phyloP scores from a whole-genome alignment of 2,329 filamentous ascomycete genomes.

The Peltaster fructicola region DNA sequence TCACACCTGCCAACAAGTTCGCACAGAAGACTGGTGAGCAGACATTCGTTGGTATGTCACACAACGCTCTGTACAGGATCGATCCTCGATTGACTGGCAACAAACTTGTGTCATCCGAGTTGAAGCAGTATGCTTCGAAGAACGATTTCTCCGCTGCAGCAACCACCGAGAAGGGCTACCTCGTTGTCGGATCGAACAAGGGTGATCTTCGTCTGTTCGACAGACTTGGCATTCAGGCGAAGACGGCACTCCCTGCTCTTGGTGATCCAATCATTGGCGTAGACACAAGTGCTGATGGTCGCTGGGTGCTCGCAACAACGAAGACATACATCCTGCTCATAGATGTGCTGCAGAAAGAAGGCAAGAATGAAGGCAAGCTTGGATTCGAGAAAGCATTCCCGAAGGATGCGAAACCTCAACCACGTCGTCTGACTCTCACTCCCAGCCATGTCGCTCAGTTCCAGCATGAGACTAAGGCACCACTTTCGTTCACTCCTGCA shows the following conservation, averaged over 20 bases:
- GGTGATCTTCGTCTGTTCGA: slow-evolving; percentile 95
- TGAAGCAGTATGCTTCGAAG: slow-evolving; percentile 94
- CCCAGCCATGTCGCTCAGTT: slow-evolving; percentile 93
- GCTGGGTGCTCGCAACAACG: slow-evolving; percentile 89
- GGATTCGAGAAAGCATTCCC: slow-evolving; percentile 89
- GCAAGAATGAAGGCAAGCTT: slow-evolving; percentile 96
- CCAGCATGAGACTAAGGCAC: slow-evolving; percentile 81
- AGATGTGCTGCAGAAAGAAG: slow-evolving; percentile 73
- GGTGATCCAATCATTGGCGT: slow-evolving; percentile 90
- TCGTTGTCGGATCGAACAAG: slow-evolving; percentile 94
- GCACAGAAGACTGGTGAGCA: slow-evolving; percentile 92
- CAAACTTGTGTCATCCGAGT: slow-evolving; percentile 80
- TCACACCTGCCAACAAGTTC: slow-evolving; percentile 93
- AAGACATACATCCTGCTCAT: slow-evolving; percentile 88
- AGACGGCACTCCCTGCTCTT: slow-evolving; percentile 88
- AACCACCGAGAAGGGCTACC: slow-evolving; percentile 90
- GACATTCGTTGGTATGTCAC: slow-evolving; percentile 83
- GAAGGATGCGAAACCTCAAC: slow-evolving; percentile 85
- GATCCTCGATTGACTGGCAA: slow-evolving; percentile 78
- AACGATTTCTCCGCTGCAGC: slow-evolving; percentile 92
- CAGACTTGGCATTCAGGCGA: slow-evolving; percentile 87
- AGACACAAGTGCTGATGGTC: slow-evolving; percentile 86
- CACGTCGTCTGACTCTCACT: slow-evolving; percentile 71
- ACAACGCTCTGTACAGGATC: slow-evolving; percentile 82
- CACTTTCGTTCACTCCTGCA: slow-evolving; percentile 74